Conservation (phyloP, 192 early-diverging fungal species). For the Coemansia sp. region DNA sequence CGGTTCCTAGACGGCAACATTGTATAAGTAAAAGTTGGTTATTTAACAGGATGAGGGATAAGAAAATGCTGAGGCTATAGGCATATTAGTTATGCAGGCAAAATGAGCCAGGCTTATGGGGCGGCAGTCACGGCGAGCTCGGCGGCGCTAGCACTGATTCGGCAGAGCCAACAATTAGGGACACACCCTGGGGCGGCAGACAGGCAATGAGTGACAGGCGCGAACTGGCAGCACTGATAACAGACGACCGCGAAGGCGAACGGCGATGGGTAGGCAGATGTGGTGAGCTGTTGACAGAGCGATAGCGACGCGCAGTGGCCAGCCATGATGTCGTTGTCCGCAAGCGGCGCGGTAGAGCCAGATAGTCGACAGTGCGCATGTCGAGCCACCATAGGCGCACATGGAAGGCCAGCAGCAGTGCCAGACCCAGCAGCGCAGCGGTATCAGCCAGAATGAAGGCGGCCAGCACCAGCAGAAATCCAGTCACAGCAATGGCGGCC, state of each 20-base stretch:
- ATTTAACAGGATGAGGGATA: background rate
- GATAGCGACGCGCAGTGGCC: conserved; percentile 23
- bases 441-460: conserved; percentile 26
- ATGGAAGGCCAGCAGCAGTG: conserved; percentile 42
- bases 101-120: background rate
- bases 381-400: conserved; percentile 30
- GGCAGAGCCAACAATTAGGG: conserved; percentile 35
- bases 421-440: conserved; percentile 23
- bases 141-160: conserved; percentile 22
- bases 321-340: conserved; percentile 12
- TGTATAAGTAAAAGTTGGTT: background rate
- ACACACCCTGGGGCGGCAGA: conserved; percentile 21
- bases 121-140: conserved; percentile 10
- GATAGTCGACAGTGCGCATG: conserved; percentile 41
- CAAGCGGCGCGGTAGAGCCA: conserved; percentile 19
- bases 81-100: background rate
- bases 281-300: conserved; percentile 10
- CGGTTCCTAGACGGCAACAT: conserved; percentile 40
- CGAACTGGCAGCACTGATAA: too few relatives aligned
- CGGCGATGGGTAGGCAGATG: conserved; percentile 14
- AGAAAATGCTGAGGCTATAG: background rate
- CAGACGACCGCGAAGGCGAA: conserved; percentile 34
- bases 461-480: conserved; percentile 25
- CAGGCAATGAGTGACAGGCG: conserved; percentile 4
- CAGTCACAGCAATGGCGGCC: background rate